Percentiles rank a stretch among this genome's conserved stretches.
Conservation (phyloP, 1,284 basidiomycete species). For the Leccinum angustisporum region DNA sequence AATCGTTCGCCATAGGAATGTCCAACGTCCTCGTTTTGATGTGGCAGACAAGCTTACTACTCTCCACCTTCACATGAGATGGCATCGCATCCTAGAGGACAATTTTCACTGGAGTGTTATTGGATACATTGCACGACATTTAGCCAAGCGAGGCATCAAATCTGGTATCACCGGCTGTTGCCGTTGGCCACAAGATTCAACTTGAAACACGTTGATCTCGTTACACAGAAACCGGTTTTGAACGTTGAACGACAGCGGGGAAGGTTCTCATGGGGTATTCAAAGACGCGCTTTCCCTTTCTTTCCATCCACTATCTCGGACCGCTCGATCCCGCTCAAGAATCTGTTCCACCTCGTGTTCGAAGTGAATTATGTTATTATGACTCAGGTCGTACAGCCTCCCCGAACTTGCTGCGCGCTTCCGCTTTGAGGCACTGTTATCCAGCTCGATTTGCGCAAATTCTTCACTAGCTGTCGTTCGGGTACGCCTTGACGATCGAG, state of each 20-base stretch:
- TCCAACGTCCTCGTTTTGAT: slow-evolving; percentile 26
- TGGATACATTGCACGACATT: slow-evolving; percentile 8
- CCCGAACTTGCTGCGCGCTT: slow-evolving; percentile 4
- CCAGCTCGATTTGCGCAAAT: slow-evolving; percentile 10
- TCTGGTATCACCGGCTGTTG: slow-evolving; percentile 2
- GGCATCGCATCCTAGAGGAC: slow-evolving; percentile 1
- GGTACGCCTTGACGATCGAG: slow-evolving; percentile 22
- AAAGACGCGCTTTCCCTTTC: slow-evolving; percentile 4
- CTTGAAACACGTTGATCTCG: slow-evolving; percentile 15
- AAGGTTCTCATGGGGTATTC: slow-evolving; percentile 12
- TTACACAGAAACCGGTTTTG: slow-evolving; percentile 7
- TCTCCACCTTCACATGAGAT: slow-evolving; percentile 8
- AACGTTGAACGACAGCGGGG: slow-evolving; percentile 9
- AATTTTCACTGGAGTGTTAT: slow-evolving; percentile 4
- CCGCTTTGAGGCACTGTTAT: slow-evolving; percentile 12
- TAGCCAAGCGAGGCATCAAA: not conserved
- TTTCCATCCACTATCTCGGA: slow-evolving; percentile 7
- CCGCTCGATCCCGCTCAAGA: slow-evolving; percentile 14
- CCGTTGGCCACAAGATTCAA: slow-evolving; percentile 4
- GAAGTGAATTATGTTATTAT: slow-evolving; percentile 17
- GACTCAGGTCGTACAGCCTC: slow-evolving; percentile 19
- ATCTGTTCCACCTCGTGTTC: slow-evolving; percentile 30
- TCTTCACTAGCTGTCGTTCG: slow-evolving; percentile 15
- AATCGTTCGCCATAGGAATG: slow-evolving; percentile 15
- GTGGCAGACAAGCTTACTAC: slow-evolving; percentile 11